Conservation (phyloP, 441 rosid genomes). For the Flueggea neowawraea region DNA sequence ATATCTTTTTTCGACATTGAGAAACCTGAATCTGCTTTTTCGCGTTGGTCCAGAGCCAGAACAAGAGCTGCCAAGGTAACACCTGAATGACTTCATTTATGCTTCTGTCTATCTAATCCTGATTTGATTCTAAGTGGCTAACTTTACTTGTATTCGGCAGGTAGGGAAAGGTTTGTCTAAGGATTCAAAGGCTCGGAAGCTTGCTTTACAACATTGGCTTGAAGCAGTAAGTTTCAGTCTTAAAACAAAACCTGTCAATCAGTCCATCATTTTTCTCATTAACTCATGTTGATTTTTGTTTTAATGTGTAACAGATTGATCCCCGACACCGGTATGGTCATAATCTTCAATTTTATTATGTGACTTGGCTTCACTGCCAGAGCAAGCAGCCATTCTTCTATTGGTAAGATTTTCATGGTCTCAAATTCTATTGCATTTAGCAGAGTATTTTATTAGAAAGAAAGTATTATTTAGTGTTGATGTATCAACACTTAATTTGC, state of each 20-base stretch:
- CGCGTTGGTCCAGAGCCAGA: slow-evolving; percentile 97
- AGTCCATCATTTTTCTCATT: neutral
- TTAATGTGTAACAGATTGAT: slow-evolving; percentile 58
- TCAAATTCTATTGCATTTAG: neutral
- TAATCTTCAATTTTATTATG: slow-evolving; percentile 84
- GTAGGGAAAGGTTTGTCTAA: slow-evolving; percentile 92
- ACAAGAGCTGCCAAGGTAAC: slow-evolving; percentile 83
- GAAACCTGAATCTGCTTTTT: slow-evolving; percentile 81
- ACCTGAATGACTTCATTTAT: neutral
- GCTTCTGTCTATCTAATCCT: neutral
- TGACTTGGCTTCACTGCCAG: slow-evolving; percentile 79
- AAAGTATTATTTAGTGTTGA: neutral
- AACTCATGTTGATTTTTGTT: slow-evolving; percentile 9
- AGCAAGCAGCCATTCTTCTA: slow-evolving; percentile 94
- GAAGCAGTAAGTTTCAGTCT: slow-evolving; percentile 66
- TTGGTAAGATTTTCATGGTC: slow-evolving; percentile 45
- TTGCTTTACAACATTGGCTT: slow-evolving; percentile 97
- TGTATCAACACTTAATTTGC: slow-evolving; percentile 17
- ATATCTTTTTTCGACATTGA: slow-evolving; percentile 89
- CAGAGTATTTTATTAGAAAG: neutral
- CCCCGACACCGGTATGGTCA: slow-evolving; percentile 98
- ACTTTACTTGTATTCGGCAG: slow-evolving; percentile 6
- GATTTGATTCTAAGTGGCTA: neutral
- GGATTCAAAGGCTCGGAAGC: slow-evolving; percentile 81
- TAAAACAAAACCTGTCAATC: neutral